Conservation (phyloP, 2,329 filamentous ascomycete genomes). For the Monilinia polystroma region DNA sequence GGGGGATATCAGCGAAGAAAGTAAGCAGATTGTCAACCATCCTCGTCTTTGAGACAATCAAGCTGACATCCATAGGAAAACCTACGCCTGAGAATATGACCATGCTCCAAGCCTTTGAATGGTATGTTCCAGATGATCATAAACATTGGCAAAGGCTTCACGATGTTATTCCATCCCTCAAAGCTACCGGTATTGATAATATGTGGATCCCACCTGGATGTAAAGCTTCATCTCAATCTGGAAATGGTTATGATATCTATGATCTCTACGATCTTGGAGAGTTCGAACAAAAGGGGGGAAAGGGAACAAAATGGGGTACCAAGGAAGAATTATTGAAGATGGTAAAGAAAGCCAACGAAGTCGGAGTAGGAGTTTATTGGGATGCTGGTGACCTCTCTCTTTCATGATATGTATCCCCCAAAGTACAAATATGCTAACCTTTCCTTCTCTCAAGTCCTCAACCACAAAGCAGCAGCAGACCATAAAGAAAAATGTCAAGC, state of each 20-base stretch:
- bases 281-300: slow-evolving; percentile 66
- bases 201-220: slow-evolving; percentile 71
- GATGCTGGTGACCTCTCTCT: slow-evolving; percentile 49
- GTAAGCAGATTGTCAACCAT: background rate
- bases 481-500: slow-evolving; percentile 60
- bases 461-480: slow-evolving; percentile 70
- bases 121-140: slow-evolving; percentile 63
- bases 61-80: slow-evolving; percentile 26
- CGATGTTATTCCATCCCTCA: slow-evolving; percentile 52
- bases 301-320: slow-evolving; percentile 66
- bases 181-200: slow-evolving; percentile 58
- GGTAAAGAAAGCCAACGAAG: slow-evolving; percentile 49
- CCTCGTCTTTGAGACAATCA: background rate
- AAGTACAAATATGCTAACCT: slow-evolving; percentile 7
- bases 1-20: slow-evolving; percentile 16
- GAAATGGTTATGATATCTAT: slow-evolving; percentile 69
- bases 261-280: slow-evolving; percentile 71
- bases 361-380: slow-evolving; percentile 61
- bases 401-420: background rate
- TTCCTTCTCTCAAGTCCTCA: slow-evolving; percentile 52
- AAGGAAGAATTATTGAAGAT: slow-evolving; percentile 60
- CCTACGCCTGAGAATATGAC: slow-evolving; percentile 50
- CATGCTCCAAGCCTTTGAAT: slow-evolving; percentile 71
- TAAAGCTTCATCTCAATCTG: slow-evolving; percentile 60
- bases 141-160: slow-evolving; percentile 61